These are phyloP conservation scores for Silene vulgaris DNA, from an alignment of 179 eudicot genomes.

Conservation along the genomic window DNA sequence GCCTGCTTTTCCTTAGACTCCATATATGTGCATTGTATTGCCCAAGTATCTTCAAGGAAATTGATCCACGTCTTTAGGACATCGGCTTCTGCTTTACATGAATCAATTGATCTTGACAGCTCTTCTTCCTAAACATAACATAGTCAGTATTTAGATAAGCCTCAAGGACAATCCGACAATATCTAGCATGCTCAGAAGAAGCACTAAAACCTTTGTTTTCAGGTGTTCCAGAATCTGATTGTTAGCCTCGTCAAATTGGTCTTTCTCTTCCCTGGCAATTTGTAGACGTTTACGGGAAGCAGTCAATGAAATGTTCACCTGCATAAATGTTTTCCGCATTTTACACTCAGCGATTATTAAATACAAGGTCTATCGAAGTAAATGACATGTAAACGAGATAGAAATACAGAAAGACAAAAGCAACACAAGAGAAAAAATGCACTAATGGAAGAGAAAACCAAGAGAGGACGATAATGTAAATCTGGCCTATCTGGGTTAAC, in stretches of 20 bases:
- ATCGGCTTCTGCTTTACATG: conserved; percentile 67
- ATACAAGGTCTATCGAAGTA: background rate
- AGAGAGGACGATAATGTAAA: background rate
- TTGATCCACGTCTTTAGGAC: conserved; percentile 89
- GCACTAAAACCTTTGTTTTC: conserved; percentile 57
- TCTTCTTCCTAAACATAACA: conserved; percentile 63
- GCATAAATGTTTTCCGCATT: conserved; percentile 18
- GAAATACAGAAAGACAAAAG: background rate
- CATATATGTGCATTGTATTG: conserved; percentile 55
- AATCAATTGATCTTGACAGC: conserved; percentile 59
- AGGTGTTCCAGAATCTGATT: conserved; percentile 84
- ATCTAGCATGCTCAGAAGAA: conserved; percentile 9
- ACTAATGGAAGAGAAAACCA: background rate
- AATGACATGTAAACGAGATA: background rate
- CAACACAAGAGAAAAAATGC: background rate
- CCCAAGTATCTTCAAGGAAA: conserved; percentile 95
- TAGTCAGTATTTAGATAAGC: background rate
- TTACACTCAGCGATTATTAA: conserved; percentile 4
- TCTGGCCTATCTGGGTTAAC: background rate
- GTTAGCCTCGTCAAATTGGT: conserved; percentile 93
- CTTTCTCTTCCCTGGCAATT: conserved; percentile 82
- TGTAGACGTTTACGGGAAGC: conserved; percentile 79
- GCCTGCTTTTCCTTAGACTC: conserved; percentile 74
- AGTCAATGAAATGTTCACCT: conserved; percentile 82
- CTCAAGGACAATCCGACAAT: background rate